A percentile compares a stretch with the other conserved stretches of the same genome.
Conservation (phyloP, 495 filamentous ascomycete species). For the Talaromyces stipitatus region DNA sequence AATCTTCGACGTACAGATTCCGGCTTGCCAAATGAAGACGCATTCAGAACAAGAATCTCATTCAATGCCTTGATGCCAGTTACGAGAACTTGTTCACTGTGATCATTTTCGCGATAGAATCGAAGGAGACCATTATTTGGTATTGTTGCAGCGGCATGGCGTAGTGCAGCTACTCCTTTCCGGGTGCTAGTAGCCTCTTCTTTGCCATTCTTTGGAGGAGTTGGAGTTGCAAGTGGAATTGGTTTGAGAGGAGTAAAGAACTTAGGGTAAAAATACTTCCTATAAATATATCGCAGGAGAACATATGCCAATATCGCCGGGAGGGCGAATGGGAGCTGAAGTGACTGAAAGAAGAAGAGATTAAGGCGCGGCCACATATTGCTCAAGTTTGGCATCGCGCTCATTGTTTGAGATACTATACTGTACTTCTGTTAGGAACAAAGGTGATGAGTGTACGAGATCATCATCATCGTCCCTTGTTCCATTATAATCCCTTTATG, state of each 20-base stretch:
- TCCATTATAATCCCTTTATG: too few relatives aligned
- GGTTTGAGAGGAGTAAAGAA: constrained; percentile 68
- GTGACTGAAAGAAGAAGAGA: background rate
- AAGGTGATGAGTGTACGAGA: background rate
- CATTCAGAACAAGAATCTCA: constrained; percentile 59
- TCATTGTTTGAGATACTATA: background rate
- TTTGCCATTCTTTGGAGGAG: constrained; percentile 18
- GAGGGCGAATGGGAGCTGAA: too few relatives aligned
- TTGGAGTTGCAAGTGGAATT: constrained; percentile 48
- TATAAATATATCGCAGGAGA: constrained; percentile 36
- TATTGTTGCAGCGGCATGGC: constrained; percentile 33
- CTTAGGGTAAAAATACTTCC: constrained; percentile 57
- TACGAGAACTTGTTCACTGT: constrained; percentile 61
- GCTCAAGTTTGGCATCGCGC: background rate
- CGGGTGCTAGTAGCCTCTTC: background rate
- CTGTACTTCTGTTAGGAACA: background rate
- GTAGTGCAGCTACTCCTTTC: background rate
- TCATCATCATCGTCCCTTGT: background rate
- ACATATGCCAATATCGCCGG: background rate
- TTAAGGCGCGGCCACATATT: background rate
- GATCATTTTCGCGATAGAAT: constrained; percentile 57
- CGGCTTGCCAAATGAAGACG: constrained; percentile 78
- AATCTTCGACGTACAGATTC: constrained; percentile 44
- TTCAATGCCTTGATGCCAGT: constrained; percentile 57
- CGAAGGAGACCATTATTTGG: constrained; percentile 78